These are phyloP conservation scores for Manihot esculenta DNA, from an alignment of 441 rosid genomes.

Conservation along the genomic window DNA sequence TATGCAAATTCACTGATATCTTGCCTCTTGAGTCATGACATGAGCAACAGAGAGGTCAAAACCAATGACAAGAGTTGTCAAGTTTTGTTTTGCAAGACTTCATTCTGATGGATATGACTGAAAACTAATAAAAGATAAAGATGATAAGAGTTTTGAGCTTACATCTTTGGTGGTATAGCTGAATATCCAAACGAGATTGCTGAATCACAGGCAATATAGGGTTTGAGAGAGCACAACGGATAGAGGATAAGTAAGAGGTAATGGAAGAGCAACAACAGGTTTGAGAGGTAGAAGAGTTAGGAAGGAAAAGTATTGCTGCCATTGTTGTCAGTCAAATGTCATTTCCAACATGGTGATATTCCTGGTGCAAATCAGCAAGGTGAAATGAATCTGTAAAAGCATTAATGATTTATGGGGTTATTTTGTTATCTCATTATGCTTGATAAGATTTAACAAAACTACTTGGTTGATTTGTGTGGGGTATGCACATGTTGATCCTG, in stretches of 20 bases:
- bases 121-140: not conserved
- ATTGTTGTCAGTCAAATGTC: not conserved
- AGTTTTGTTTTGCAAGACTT: not conserved
- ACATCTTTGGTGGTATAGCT: not conserved
- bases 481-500: not conserved
- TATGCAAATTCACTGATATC: not conserved
- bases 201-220: not conserved
- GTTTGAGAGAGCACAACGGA: not conserved
- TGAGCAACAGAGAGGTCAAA: too few species aligned
- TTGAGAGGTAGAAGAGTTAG: not conserved
- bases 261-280: not conserved
- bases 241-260: not conserved
- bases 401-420: not conserved
- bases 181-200: not conserved
- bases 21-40: too few species aligned
- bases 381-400: not conserved
- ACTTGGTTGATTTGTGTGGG: not conserved
- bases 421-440: not conserved
- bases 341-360: not conserved
- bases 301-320: not conserved
- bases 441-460: not conserved
- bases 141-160: not conserved
- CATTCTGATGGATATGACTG: not conserved
- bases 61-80: not conserved
- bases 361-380: not conserved